Conservation (phyloP, 2,329 filamentous ascomycete species). For the Pseudocercospora vitis region DNA sequence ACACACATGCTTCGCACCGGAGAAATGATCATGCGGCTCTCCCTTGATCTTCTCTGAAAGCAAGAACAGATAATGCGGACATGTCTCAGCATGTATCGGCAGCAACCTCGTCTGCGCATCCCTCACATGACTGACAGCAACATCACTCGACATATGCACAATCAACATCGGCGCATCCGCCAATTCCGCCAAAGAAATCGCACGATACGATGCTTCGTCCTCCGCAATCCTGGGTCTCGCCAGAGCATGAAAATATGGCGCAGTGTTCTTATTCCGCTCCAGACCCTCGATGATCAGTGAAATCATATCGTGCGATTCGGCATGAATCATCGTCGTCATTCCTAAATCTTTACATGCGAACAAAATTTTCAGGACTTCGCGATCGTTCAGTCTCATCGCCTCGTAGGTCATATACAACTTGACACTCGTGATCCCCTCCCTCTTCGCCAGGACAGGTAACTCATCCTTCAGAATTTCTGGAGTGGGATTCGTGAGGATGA, state of each 20-base stretch:
- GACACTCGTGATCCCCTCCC: conserved; percentile 50
- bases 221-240: conserved; percentile 49
- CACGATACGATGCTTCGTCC: conserved; percentile 53
- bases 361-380: conserved; percentile 54
- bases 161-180: conserved; percentile 55
- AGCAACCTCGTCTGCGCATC: conserved; percentile 39
- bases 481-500: conserved; percentile 52
- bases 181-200: conserved; percentile 52
- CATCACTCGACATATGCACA: conserved; percentile 52
- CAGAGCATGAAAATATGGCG: conserved; percentile 49
- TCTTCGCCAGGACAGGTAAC: conserved; percentile 42
- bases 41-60: conserved; percentile 36
- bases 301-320: conserved; percentile 51
- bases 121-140: conserved; percentile 38
- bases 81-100: conserved; percentile 42
- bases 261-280: conserved; percentile 42
- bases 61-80: conserved; percentile 41
- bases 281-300: conserved; percentile 45
- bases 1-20: conserved; percentile 40
- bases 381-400: conserved; percentile 51
- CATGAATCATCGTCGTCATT: conserved; percentile 53
- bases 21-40: conserved; percentile 38
- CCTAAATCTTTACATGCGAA: conserved; percentile 47
- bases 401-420: conserved; percentile 58
- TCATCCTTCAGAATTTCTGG: conserved; percentile 44